Base-by-base conservation (phyloP, 805 yeast species). In the Yamadazyma tumulicola region DNA sequence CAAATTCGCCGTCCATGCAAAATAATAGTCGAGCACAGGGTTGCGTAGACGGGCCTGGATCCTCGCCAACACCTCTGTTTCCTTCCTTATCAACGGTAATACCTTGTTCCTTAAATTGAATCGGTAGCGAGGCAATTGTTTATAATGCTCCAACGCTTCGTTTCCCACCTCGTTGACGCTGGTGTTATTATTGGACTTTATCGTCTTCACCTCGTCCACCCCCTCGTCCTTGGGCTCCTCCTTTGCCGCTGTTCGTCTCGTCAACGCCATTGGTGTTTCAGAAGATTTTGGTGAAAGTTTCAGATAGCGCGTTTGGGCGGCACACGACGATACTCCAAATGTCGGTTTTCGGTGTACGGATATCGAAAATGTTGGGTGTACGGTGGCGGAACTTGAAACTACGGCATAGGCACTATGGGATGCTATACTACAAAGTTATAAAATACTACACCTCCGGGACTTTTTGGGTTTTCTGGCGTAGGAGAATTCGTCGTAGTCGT, bases 1-100 rank as follows among this genome's bases (percentile, higher is more conserved):
- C 43, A 93, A 66, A 48, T 83, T 80, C 12, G 97, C 96, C 3
- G 95, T 75, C 68, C 85, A 77, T 6, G 94, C 83, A 59, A 91
- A 91, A 50, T 83, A 93, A 17, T 67, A 50, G 59, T 89, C 97
- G 33, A 80, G 57, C 12, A 56, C 32, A 2, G 77, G 68, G 24
- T 59, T 54, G 38, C 95, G 66, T 9, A 66, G 49, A 4, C 38
- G 30, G 4, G 48, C 34, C 62, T 91, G 98, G 39, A 85, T 59
- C 4, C 45, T 45, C 7, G 71, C 64, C n/a, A 91, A 56, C 1
- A 72, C 38, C 2, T 67, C 72, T 0, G 94, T 81, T 55, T 91
- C 97, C 30, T 59, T 49, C 19, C 82, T 67, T 5, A 89, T 71
- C 12, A 69, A 45, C 1, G 82, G 81, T 24, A 81, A 57, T 19